phyloP scores from a whole-genome alignment of 805 yeast species.

The Clavispora vitiphila region DNA sequence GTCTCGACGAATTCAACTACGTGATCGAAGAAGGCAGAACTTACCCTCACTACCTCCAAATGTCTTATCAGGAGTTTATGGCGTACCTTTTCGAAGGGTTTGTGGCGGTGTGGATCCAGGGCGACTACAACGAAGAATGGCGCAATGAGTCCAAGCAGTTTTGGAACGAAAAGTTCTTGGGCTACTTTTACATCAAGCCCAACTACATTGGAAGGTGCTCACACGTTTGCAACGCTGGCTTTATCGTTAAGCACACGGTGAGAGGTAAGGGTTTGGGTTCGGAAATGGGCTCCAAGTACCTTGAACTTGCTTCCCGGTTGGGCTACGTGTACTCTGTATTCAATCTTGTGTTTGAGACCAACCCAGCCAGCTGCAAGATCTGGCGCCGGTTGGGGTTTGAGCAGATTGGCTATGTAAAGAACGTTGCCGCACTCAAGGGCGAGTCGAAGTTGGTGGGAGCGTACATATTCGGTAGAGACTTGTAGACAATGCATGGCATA shows the following conservation, averaged over 20 bases:
- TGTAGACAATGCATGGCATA: slow-evolving; percentile 15
- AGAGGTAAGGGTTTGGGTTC: slow-evolving; percentile 71
- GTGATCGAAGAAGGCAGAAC: slow-evolving; percentile 73
- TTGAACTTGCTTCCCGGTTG: slow-evolving; percentile 67
- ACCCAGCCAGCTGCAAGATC: slow-evolving; percentile 64
- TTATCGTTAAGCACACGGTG: slow-evolving; percentile 53
- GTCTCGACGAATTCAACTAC: slow-evolving; percentile 51
- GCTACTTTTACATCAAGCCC: slow-evolving; percentile 79
- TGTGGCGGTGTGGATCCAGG: slow-evolving; percentile 55
- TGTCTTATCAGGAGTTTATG: slow-evolving; percentile 47
- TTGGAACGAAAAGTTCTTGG: slow-evolving; percentile 52
- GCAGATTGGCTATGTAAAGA: slow-evolving; percentile 66
- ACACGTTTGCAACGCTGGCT: slow-evolving; percentile 86
- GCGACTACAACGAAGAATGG: slow-evolving; percentile 17
- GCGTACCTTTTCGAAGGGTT: slow-evolving; percentile 66
- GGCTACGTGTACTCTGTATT: slow-evolving; percentile 83
- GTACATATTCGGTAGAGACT: slow-evolving; percentile 65
- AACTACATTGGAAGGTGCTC: slow-evolving; percentile 82
- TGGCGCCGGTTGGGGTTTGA: slow-evolving; percentile 87
- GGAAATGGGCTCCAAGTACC: slow-evolving; percentile 61
- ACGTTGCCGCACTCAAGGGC: slow-evolving; percentile 73
- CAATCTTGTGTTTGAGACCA: slow-evolving; percentile 81
- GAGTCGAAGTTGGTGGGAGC: slow-evolving; percentile 66
- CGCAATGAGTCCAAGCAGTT: slow-evolving; percentile 35
- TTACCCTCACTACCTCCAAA: slow-evolving; percentile 53